Base-by-base conservation (phyloP, 2,329 filamentous ascomycete genomes). In the Parastagonospora avenae region DNA sequence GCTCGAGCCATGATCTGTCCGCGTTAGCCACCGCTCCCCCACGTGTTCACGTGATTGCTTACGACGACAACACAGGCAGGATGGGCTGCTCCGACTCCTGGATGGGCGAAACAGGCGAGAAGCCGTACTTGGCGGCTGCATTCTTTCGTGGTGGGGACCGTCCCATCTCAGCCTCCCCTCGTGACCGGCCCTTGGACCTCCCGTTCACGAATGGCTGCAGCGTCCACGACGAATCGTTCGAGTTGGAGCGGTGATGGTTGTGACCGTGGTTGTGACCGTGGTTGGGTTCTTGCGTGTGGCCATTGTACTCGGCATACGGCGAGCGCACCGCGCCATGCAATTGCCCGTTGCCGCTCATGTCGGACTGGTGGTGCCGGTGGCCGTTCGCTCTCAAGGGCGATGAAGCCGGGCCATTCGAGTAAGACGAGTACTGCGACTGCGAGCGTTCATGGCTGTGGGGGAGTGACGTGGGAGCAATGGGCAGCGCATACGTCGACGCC, bases 131-230 rank as follows among this genome's bases (percentile, higher is more conserved):
- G 27, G 52, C 61, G 6, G 55, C 42, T 15, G 51, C 55, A 40
- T 51, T 57, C 52, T 66, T 68, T 5, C 61, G 57, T 6, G 59
- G 46, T n/a, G 55, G 49, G 12, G 74, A 71, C 45, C 74, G 68
- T 16, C 76, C 75, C 50, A 79, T 62, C 55, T 80, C 76, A 12
- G 76, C 77, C 42, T 79, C 76, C 43, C 77, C 77, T 66, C 77
- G 65, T 45, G 74, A 59, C 44, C 77, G 68, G 45, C 68, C 68
- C 59, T 64, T 68, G 9, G 68, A 46, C 52, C 62, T 53, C n/a
- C 59, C 64, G 15, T 60, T 63, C 44, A 64, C 57, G 42, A 67
- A 64, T 6, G 71, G 64, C 45, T 66, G 69, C 48, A 71, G 44
- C 6, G 66, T 61, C 46, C 66, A 64, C 14, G 60, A 54, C n/a